Conservation (phyloP, 352 stramenopile genomes). For the Nothophytophthora sp. region DNA sequence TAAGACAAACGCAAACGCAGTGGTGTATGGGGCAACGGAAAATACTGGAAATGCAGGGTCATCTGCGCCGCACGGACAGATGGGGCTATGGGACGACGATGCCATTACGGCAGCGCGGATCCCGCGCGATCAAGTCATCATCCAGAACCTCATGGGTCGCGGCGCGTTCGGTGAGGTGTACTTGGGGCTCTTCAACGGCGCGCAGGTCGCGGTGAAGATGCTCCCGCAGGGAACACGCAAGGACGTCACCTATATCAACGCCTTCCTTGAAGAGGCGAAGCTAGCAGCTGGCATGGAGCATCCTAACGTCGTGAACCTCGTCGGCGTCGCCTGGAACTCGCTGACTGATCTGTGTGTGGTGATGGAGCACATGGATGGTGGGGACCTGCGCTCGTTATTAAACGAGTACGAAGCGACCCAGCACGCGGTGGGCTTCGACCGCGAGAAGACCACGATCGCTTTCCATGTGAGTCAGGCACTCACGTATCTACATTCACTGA, state of each 20-base stretch:
- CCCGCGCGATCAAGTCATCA: conserved; percentile 25
- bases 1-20: neutral
- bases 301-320: conserved; percentile 14
- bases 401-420: neutral
- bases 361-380: conserved; percentile 39
- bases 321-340: conserved; percentile 34
- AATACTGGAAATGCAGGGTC: too few relatives aligned
- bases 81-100: conserved; percentile 21
- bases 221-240: conserved; percentile 35
- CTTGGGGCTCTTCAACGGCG: conserved; percentile 24
- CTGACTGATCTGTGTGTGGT: conserved; percentile 26
- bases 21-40: neutral
- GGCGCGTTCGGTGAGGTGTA: conserved; percentile 38
- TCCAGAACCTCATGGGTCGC: conserved; percentile 23
- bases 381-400: conserved; percentile 28
- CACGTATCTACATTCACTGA: conserved; percentile 18
- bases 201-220: conserved; percentile 45
- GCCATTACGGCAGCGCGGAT: conserved; percentile 22
- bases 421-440: conserved; percentile 1
- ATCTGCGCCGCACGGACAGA: neutral
- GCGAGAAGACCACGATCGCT: conserved; percentile 2
- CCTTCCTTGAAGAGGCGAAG: conserved; percentile 44
- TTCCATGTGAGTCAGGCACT: conserved; percentile 3
- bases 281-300: conserved; percentile 47
- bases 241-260: conserved; percentile 32